Percentiles rank a stretch among this genome's conserved stretches.
These are phyloP conservation scores for Suillus lakei DNA, from an alignment of 768 basidiomycete species.

Conservation along the genomic window DNA sequence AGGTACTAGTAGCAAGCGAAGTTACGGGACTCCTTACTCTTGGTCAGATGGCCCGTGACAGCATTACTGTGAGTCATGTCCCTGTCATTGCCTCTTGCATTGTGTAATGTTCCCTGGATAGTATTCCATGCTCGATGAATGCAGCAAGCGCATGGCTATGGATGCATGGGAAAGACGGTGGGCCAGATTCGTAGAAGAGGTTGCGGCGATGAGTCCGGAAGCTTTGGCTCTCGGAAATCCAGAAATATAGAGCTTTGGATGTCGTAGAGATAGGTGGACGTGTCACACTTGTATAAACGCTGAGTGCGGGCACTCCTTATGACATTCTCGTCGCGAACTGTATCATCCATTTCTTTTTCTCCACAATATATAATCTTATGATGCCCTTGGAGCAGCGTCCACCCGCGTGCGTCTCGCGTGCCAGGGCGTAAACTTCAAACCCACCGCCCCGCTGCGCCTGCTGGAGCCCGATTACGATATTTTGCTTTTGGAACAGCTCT, in stretches of 20 bases:
- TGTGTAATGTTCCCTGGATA: conserved; percentile 26
- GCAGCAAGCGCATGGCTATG: conserved; percentile 49
- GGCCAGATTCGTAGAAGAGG: conserved; percentile 46
- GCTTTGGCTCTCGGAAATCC: conserved; percentile 9
- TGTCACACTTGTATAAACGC: neutral
- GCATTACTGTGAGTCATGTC: conserved; percentile 50
- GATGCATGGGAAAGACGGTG: conserved; percentile 51
- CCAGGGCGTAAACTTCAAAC: too few species aligned
- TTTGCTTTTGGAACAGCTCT: too few species aligned
- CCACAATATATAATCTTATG: too few species aligned
- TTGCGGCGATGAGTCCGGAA: conserved; percentile 25
- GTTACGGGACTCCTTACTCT: conserved; percentile 64
- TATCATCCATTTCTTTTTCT: too few species aligned
- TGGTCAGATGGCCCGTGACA: conserved; percentile 63
- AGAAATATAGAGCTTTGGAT: neutral
- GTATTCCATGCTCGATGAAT: conserved; percentile 53
- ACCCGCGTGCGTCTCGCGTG: too few species aligned
- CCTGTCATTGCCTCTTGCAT: neutral
- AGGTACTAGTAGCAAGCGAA: conserved; percentile 70
- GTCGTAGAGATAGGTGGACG: neutral
- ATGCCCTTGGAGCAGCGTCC: too few species aligned
- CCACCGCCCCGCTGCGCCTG: too few species aligned
- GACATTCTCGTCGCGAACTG: neutral
- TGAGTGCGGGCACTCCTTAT: neutral
- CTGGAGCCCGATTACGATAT: too few species aligned